Evolutionary conservation across 495 filamentous ascomycete genomes (phyloP).

Genomic region (Cudoniella acicularis): DNA sequence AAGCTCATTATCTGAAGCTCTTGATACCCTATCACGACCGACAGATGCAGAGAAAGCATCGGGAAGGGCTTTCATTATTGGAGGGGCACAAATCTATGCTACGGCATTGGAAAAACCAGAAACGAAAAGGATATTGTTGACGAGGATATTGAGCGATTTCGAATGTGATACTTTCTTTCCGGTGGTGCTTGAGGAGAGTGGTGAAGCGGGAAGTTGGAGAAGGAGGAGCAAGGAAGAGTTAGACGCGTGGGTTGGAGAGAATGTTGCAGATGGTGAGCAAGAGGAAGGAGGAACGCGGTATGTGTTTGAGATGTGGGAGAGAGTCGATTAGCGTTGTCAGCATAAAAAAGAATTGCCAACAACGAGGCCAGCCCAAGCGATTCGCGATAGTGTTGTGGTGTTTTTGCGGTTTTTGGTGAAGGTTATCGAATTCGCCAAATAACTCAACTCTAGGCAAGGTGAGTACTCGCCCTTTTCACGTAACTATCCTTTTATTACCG

Average conservation of each 20-base stretch:
- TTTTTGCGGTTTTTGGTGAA: no score
- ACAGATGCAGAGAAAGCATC: neutral
- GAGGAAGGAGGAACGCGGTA: slow-evolving; percentile 56
- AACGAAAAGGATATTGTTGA: slow-evolving; percentile 57
- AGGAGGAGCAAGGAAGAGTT: slow-evolving; percentile 46
- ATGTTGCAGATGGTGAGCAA: slow-evolving; percentile 42
- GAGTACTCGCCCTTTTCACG: no score
- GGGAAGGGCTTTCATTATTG: slow-evolving; percentile 77
- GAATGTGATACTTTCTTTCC: slow-evolving; percentile 92
- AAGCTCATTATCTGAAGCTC: slow-evolving; percentile 53
- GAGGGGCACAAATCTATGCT: slow-evolving; percentile 80
- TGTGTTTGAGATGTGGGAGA: slow-evolving; percentile 62
- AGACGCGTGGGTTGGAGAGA: slow-evolving; percentile 56
- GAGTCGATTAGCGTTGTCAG: slow-evolving; percentile 9
- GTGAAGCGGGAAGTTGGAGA: slow-evolving; percentile 41
- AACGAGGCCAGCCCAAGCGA: no score
- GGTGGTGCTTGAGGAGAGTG: slow-evolving; percentile 43
- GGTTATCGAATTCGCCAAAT: no score
- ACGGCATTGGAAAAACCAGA: slow-evolving; percentile 53
- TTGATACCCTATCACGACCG: slow-evolving; percentile 34
- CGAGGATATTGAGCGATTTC: slow-evolving; percentile 59
- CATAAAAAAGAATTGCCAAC: no score
- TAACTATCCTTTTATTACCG: no score
- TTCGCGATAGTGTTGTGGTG: no score
- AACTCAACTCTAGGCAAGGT: no score